Base-by-base conservation (phyloP, 2,329 filamentous ascomycete species). In the Aspergillus sp. region DNA sequence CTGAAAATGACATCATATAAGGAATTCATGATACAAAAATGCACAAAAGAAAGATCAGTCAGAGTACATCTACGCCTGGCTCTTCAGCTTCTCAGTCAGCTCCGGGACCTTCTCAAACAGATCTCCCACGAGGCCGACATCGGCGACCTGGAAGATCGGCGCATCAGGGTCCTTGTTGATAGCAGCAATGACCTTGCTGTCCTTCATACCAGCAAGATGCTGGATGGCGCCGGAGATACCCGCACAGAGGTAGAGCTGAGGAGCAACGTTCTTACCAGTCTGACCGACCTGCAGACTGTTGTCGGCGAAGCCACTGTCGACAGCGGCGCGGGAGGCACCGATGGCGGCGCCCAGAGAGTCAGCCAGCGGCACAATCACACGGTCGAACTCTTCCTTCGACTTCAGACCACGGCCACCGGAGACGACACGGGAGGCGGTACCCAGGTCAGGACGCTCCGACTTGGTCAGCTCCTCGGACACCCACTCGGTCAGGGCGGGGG, bases 121-220 rank as follows among this genome's bases (percentile, higher is more conserved):
- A 77, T 99, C 94, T 38, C 92, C 93, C 4, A 99, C 93, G 48
- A 99, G 78, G 11, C 94, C 94, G 49, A 97, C 91, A 74, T 99
- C 94, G 4, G 94, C 94, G 53, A 99, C 85, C 76, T 99, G 94
- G 81, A 99, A 99, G 64, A 99, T 99, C 26, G 94, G 94, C 52
- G 94, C 94, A 73, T 99, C 94, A 4, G 86, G 79, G 68, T 99
- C 94, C 79, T 99, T 99, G 81, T 99, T 99, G 69, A 99, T 97
- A 13, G 90, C 90, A 19, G 93, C 94, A 76, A 99, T 99, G 53
- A 99, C 94, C 79, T 99, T 99, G 79, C 91, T 96, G 70, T 99
- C 94, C 82, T 99, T 99, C 94, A 99, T 99, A 69, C 94, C 94
- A 30, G 94, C 94, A 75, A 99, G 75, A 79, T 99, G 94, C 77